phyloP scores from a whole-genome alignment of 2,329 filamentous ascomycete species.

The Tolypocladium paradoxum region DNA sequence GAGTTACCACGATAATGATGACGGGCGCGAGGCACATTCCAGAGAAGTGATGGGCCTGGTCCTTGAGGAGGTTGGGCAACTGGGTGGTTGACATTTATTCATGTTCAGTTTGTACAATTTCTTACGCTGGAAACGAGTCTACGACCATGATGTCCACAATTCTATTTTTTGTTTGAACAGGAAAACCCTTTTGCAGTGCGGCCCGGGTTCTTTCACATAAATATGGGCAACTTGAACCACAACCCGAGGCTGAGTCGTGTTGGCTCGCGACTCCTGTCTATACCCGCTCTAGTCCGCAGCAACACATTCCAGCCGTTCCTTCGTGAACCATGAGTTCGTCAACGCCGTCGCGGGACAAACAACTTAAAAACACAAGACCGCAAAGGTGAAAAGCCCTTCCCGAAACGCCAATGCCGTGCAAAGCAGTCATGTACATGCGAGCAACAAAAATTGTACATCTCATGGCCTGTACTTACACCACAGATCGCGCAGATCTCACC shows the following conservation, averaged over 20 bases:
- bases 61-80: neutral
- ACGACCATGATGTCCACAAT: neutral
- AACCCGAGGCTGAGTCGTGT: neutral
- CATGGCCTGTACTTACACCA: slow-evolving; percentile 8
- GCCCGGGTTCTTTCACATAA: neutral
- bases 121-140: neutral
- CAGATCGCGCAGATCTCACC: slow-evolving; percentile 13
- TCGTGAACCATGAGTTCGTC: neutral
- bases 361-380: neutral
- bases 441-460: neutral
- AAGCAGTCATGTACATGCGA: neutral
- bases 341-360: neutral
- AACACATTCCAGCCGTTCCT: slow-evolving; percentile 1
- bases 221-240: neutral
- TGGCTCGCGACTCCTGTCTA: neutral
- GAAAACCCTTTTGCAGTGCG: neutral
- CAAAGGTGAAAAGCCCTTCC: neutral
- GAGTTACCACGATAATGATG: neutral
- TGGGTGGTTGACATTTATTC: neutral
- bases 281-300: neutral
- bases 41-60: neutral
- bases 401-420: neutral
- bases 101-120: neutral
- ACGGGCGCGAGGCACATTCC: neutral
- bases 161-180: neutral